phyloP scores from a whole-genome alignment of 768 basidiomycete species.

The Tulasnella sp. region DNA sequence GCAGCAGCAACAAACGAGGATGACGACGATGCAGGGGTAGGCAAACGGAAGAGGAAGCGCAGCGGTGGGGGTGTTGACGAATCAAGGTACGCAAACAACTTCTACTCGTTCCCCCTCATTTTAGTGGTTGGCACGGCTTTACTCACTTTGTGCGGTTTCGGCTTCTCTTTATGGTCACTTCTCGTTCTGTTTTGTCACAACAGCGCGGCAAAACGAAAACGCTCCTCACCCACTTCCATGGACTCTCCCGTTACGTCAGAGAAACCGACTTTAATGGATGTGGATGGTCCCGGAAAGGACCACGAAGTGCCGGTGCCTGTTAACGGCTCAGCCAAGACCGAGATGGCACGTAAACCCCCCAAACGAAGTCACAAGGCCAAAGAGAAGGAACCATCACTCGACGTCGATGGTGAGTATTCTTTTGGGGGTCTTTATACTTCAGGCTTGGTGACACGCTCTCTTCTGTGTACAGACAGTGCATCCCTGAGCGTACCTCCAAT shows the following conservation, averaged over 20 bases:
- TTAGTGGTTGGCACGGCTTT: neutral
- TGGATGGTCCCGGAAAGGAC: conserved; percentile 8
- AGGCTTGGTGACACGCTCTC: neutral
- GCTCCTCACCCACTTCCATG: conserved; percentile 26
- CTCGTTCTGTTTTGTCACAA: neutral
- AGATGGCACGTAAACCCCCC: neutral
- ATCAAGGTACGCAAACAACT: conserved; percentile 8
- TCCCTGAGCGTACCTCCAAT: neutral
- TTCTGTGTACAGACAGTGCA: neutral
- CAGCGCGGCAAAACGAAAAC: conserved; percentile 23
- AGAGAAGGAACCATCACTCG: conserved; percentile 26
- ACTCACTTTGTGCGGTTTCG: neutral
- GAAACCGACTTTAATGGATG: conserved; percentile 5
- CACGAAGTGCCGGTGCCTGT: conserved; percentile 8
- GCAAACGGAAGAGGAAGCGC: conserved; percentile 57
- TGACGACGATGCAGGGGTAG: conserved; percentile 31
- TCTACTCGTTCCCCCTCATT: neutral
- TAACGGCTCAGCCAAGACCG: conserved; percentile 13
- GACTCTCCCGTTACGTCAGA: conserved; percentile 18
- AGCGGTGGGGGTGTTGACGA: conserved; percentile 47
- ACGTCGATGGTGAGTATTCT: conserved; percentile 23
- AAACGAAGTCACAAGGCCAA: conserved; percentile 19
- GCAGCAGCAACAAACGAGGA: conserved; percentile 43
- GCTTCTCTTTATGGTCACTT: neutral
- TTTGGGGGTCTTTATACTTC: neutral